Base-by-base conservation (phyloP, 371 early-diverging fungal species). In the Lichtheimia corymbifera region DNA sequence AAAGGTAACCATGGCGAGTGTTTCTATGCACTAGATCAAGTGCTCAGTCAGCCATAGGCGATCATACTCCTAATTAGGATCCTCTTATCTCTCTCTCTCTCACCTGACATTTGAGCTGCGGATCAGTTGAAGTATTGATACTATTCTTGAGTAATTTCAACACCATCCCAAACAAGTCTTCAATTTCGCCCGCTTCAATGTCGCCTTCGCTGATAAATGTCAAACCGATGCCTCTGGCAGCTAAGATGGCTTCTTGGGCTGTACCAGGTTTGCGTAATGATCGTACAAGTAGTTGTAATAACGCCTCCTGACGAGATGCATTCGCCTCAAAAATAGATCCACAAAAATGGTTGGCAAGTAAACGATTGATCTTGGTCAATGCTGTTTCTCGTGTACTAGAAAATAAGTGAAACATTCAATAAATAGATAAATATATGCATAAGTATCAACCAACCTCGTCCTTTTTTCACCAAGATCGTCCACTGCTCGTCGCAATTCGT, bases 141-240 rank as follows among this genome's bases (percentile, higher is more conserved):
- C 66, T 75, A 58, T 72, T 72, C 59, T 83, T 83, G 40, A 85
- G 68, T 25, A 74, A 49, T 7, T 77, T 73, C 15, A 79, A 59
- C 12, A 83, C 72, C 59, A 79, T 73, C 18, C 74, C 73, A 61
- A 84, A 88, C 61, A 82, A 72, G 42, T 71, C 71, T 53, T 85
- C 86, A 50, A 84, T 83, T 41, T 79, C 84, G 14, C 55, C 63
- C 14, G 47, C 61, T 4, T 61, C 50, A 28, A 62, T 59, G 24
- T 79, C 82, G 27, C 86, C 89, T 51, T 88, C 76, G 40, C 78
- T 87, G 24, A 88, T 62, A 64, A 89, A 91, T 20, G 77, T 80
- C 6, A 88, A 72, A 9, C 80, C 77, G 18, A 88, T 77, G 13
- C 73, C 87, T 49, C 73, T 70, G 20, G 80, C 74, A 22, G 89